Conservation (phyloP, 768 basidiomycete genomes). For the Termitomyces sp. region DNA sequence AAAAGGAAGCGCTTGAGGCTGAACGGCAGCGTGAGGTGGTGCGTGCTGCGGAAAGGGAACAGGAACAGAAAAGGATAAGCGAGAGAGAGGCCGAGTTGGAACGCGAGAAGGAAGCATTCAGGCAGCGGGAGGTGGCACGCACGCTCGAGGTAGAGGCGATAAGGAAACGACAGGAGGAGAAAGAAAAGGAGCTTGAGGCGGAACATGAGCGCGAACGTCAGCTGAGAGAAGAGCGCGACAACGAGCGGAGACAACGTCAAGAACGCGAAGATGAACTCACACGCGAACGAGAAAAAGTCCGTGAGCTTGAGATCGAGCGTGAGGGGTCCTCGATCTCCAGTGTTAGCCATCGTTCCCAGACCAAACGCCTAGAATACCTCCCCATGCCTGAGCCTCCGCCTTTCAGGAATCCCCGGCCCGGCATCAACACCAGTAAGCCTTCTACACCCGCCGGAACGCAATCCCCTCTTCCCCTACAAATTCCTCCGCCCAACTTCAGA, state of each 20-base stretch:
- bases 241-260: slow-evolving; percentile 8
- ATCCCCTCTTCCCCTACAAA: slow-evolving; percentile 4
- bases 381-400: slow-evolving; percentile 16
- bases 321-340: slow-evolving; percentile 5
- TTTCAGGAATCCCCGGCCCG: not conserved
- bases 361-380: slow-evolving; percentile 11
- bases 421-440: not conserved
- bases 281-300: slow-evolving; percentile 8
- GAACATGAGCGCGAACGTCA: slow-evolving; percentile 16
- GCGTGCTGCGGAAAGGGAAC: slow-evolving; percentile 9
- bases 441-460: not conserved
- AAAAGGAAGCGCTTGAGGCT: slow-evolving; percentile 3
- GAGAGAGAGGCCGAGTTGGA: slow-evolving; percentile 9
- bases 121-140: slow-evolving; percentile 7
- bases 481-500: slow-evolving; percentile 1
- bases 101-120: slow-evolving; percentile 16
- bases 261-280: slow-evolving; percentile 8
- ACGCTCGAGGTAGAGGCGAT: slow-evolving; percentile 1
- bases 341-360: slow-evolving; percentile 4
- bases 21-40: slow-evolving; percentile 9
- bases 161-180: slow-evolving; percentile 3
- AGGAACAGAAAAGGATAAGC: slow-evolving; percentile 7
- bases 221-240: slow-evolving; percentile 2
- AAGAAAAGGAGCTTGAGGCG: slow-evolving; percentile 9
- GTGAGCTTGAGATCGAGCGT: slow-evolving; percentile 9